Conservation (phyloP, 768 basidiomycete genomes). For the Agaricus subrufescens region DNA sequence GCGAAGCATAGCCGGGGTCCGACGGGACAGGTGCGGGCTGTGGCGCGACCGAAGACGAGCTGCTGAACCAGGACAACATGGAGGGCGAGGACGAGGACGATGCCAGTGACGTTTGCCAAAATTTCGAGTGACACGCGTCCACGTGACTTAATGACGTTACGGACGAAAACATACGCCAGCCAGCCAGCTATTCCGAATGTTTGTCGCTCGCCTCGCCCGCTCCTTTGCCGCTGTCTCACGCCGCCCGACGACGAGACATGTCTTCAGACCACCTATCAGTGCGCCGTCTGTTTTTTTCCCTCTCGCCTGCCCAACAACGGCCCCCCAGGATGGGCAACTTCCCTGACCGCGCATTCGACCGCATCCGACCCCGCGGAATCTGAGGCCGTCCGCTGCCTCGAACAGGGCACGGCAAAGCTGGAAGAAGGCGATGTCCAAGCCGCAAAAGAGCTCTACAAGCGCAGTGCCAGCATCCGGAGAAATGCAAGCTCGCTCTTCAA, state of each 20-base stretch:
- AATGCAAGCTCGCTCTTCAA: slow-evolving; percentile 83
- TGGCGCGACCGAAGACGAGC: slow-evolving; percentile 16
- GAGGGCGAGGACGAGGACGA: slow-evolving; percentile 12
- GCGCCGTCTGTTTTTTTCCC: background rate
- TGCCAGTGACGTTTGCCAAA: slow-evolving; percentile 16
- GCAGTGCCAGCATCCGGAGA: slow-evolving; percentile 76
- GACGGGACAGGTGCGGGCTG: slow-evolving; percentile 35
- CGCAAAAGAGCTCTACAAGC: slow-evolving; percentile 72
- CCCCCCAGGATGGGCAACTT: slow-evolving; percentile 69
- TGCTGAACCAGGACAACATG: slow-evolving; percentile 22
- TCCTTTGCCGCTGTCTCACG: background rate
- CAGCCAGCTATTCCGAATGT: background rate
- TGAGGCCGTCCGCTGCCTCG: slow-evolving; percentile 75
- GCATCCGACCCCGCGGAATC: slow-evolving; percentile 77
- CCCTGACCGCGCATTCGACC: slow-evolving; percentile 77
- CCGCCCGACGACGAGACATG: background rate
- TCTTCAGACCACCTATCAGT: background rate
- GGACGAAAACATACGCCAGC: slow-evolving; percentile 1
- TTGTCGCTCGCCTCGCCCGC: background rate
- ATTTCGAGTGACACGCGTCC: slow-evolving; percentile 14
- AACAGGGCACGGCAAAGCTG: slow-evolving; percentile 77
- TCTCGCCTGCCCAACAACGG: background rate
- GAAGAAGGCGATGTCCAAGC: slow-evolving; percentile 83
- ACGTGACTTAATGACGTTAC: slow-evolving; percentile 19
- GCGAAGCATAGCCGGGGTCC: slow-evolving; percentile 42